These are phyloP conservation scores for Metschnikowia kofuensis DNA, from an alignment of 805 yeast species.

Conservation along the genomic window DNA sequence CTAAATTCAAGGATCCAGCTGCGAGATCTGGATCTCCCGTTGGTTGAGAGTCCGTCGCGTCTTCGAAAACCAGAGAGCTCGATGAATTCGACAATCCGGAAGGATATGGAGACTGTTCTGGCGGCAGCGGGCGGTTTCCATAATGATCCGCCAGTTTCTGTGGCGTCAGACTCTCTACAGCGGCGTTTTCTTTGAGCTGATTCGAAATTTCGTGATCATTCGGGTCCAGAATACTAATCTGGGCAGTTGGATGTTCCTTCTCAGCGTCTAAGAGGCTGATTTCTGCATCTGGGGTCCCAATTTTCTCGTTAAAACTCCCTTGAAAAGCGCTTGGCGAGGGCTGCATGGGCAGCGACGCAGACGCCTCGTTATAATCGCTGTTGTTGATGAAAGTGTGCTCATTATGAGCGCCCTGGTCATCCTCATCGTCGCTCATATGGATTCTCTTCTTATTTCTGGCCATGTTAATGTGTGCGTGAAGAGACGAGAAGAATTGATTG, in stretches of 20 bases:
- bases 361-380: slow-evolving; percentile 28
- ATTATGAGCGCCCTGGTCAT: slow-evolving; percentile 6
- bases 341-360: background rate
- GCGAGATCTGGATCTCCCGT: background rate
- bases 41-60: slow-evolving; percentile 7
- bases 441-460: slow-evolving; percentile 5
- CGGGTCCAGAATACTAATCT: too few species aligned
- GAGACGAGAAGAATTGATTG: too few species aligned
- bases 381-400: slow-evolving; percentile 36
- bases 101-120: background rate
- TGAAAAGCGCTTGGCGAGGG: background rate
- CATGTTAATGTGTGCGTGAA: background rate
- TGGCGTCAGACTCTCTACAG: background rate
- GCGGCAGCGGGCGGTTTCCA: background rate
- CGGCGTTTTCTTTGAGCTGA: background rate
- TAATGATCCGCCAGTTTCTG: background rate
- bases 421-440: slow-evolving; percentile 20
- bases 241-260: too few species aligned
- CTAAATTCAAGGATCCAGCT: background rate
- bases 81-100: background rate
- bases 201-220: too few species aligned
- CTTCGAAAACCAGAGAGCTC: slow-evolving; percentile 8
- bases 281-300: background rate
- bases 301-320: background rate
- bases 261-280: background rate